These are phyloP conservation scores for Ophiocordyceps sinensis DNA, from an alignment of 2,329 filamentous ascomycete species.

Conservation along the genomic window DNA sequence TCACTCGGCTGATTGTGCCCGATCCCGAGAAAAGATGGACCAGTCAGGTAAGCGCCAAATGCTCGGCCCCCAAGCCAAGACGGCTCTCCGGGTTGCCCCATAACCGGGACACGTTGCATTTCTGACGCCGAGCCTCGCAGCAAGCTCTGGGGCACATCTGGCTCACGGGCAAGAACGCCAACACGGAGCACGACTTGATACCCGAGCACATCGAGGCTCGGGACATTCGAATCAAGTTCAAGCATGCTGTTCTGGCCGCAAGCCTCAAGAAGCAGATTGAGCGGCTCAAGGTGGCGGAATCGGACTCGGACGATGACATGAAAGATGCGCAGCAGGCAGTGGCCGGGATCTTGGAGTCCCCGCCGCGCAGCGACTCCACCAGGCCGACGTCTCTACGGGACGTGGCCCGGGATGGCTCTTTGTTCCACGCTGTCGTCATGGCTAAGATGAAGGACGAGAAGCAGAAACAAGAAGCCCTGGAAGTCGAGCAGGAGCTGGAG, in stretches of 20 bases:
- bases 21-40: slow-evolving; percentile 63
- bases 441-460: slow-evolving; percentile 50
- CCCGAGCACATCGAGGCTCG: slow-evolving; percentile 84
- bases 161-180: slow-evolving; percentile 78
- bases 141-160: slow-evolving; percentile 71
- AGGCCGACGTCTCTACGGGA: slow-evolving; percentile 27
- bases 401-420: slow-evolving; percentile 34
- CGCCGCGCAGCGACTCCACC: slow-evolving; percentile 1
- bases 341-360: slow-evolving; percentile 13
- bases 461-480: slow-evolving; percentile 63
- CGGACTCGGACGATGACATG: slow-evolving; percentile 62
- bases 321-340: slow-evolving; percentile 47
- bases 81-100: not conserved
- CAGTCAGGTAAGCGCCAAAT: slow-evolving; percentile 48
- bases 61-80: not conserved
- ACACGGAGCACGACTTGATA: slow-evolving; percentile 85
- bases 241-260: slow-evolving; percentile 88
- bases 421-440: slow-evolving; percentile 88
- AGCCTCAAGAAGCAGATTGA: slow-evolving; percentile 94
- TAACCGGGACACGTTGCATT: not conserved
- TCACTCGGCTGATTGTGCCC: slow-evolving; percentile 64
- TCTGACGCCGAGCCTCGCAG: slow-evolving; percentile 20
- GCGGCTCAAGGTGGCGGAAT: slow-evolving; percentile 82
- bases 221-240: slow-evolving; percentile 80
- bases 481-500: slow-evolving; percentile 44